Evolutionary conservation across 495 filamentous ascomycete species (phyloP).

Genomic region (Massariosphaeria phaeospora): DNA sequence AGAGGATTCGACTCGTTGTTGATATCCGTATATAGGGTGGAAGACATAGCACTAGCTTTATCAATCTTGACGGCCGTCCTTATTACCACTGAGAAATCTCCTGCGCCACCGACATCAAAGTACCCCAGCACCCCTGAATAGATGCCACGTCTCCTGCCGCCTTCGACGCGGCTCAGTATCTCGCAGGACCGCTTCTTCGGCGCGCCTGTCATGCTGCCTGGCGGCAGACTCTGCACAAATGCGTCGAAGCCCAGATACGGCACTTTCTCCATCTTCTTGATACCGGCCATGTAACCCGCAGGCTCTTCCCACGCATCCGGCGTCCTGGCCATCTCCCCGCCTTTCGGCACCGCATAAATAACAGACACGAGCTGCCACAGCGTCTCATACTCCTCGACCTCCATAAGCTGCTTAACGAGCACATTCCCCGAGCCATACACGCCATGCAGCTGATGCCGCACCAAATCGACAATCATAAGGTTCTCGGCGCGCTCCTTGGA

Average conservation of each 20-base stretch:
- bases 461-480: constrained; percentile 95
- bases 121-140: constrained; percentile 90
- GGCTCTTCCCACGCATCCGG: constrained; percentile 37
- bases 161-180: constrained; percentile 66
- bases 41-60: too few species aligned
- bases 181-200: constrained; percentile 88
- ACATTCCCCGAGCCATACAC: constrained; percentile 67
- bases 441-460: constrained; percentile 83
- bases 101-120: constrained; percentile 75
- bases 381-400: constrained; percentile 82
- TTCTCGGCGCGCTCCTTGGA: constrained; percentile 94
- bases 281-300: constrained; percentile 30
- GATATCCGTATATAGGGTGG: constrained; percentile 40
- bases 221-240: constrained; percentile 71
- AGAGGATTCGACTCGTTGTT: constrained; percentile 19
- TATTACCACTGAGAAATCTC: constrained; percentile 86
- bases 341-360: constrained; percentile 63
- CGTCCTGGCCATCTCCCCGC: constrained; percentile 31
- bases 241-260: constrained; percentile 60
- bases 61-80: constrained; percentile 68
- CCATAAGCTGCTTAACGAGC: constrained; percentile 63
- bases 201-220: constrained; percentile 92
- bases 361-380: constrained; percentile 89
- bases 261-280: background rate
- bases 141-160: constrained; percentile 57